Evolutionary conservation across 257 asterid species (phyloP), one percentile per base, ranked within the genome.

Genomic region (Plectranthus barbatus): DNA sequence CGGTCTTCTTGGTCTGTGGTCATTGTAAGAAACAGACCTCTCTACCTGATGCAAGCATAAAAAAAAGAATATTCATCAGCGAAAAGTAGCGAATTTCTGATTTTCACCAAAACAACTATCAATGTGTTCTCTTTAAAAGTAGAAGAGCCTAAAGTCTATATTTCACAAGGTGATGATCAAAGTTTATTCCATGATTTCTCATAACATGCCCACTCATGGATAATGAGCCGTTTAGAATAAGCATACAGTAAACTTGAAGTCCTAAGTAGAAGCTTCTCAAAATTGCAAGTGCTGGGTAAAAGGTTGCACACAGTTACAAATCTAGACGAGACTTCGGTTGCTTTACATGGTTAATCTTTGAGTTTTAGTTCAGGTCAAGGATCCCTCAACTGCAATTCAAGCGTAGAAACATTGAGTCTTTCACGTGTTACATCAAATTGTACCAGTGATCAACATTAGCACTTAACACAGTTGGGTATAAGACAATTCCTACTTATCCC

Each of bases 21-120:
- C 90, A 46, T 76, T 84, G 73, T 84, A 81, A 1, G 96, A 83
- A 72, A 67, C 94, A 18, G 95, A 83, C 70, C 90, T 83, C 76
- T 86, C 90, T 67, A 84, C 92, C 98, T 91, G 81, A 62, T 50
- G 66, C 75, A 70, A 66, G 45, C 56, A 78, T n/a, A n/a, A 70
- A 59, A 39, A 60, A 68, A 60, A 44, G 62, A 48, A 45, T 58
- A 39, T 41, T 55, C 49, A 45, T 52, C 9, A 48, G 48, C 4
- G 1, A 45, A 57, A n/a, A 15, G 63, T 31, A 17, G n/a, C 2
- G 39, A 29, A 53, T 4, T 18, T 4, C 33, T 1, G 1, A 9
- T 4, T 2, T 29, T 49, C n/a, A 29, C 41, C n/a, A 21, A 33
- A 48, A 52, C 36, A 13, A 40, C n/a, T 31, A 39, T 31, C 50